Conservation (phyloP, 2,329 filamentous ascomycete species). For the Helotiales sp. region DNA sequence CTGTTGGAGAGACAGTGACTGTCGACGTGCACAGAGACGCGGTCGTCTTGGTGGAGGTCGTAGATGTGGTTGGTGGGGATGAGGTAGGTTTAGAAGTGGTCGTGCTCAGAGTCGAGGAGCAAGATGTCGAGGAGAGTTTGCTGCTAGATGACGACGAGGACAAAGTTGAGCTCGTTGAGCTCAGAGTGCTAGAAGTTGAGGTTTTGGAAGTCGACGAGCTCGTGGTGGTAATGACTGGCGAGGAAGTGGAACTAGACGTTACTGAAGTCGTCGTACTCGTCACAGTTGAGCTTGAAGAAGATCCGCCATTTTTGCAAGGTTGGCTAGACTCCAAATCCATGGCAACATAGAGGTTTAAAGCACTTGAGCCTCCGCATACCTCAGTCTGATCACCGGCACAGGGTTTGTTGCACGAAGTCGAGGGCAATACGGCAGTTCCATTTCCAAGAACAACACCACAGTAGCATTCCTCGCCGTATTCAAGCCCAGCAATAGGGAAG, state of each 20-base stretch:
- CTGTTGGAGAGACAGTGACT: slow-evolving; percentile 37
- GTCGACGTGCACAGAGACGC: slow-evolving; percentile 50
- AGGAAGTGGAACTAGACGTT: neutral
- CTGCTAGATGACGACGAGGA: no score
- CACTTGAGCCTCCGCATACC: slow-evolving; percentile 37
- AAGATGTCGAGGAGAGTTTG: neutral
- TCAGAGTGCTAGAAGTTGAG: neutral
- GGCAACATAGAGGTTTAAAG: slow-evolving; percentile 44
- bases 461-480: slow-evolving; percentile 42
- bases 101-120: slow-evolving; percentile 7
- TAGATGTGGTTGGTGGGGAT: slow-evolving; percentile 6
- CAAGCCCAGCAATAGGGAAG: slow-evolving; percentile 41
- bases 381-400: slow-evolving; percentile 38
- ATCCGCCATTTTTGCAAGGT: slow-evolving; percentile 40
- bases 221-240: neutral
- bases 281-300: slow-evolving; percentile 20
- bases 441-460: slow-evolving; percentile 40
- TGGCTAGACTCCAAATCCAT: slow-evolving; percentile 50
- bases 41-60: slow-evolving; percentile 30
- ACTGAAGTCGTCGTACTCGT: neutral
- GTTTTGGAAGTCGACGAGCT: neutral
- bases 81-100: slow-evolving; percentile 13
- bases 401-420: slow-evolving; percentile 33
- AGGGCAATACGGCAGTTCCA: slow-evolving; percentile 25
- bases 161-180: neutral